phyloP scores from a whole-genome alignment of 306 rosid genomes.

The Lathyrus oleraceus region DNA sequence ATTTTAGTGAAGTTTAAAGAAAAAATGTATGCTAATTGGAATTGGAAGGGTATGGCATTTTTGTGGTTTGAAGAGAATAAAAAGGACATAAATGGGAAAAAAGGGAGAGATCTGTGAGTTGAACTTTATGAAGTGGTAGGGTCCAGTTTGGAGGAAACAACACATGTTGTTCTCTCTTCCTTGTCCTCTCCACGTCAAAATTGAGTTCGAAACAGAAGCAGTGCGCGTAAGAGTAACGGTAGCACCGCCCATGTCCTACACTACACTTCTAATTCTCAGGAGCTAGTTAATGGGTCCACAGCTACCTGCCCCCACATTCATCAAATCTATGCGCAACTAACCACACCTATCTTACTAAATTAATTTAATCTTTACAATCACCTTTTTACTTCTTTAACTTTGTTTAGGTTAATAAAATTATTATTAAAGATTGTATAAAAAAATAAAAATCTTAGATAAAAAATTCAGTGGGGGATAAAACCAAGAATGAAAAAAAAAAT shows the following conservation, averaged over 20 bases:
- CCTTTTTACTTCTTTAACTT: neutral
- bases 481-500: too few relatives aligned
- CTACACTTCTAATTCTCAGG: constrained; percentile 11
- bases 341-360: neutral
- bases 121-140: constrained; percentile 41
- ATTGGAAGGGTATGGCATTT: constrained; percentile 31
- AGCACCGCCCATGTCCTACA: constrained; percentile 35
- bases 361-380: neutral
- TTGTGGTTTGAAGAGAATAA: neutral
- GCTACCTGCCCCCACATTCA: constrained; percentile 29
- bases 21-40: too few relatives aligned
- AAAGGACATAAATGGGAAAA: neutral
- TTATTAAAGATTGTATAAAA: too few relatives aligned
- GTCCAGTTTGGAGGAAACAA: constrained; percentile 50
- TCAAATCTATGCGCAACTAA: constrained; percentile 14
- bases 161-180: constrained; percentile 51
- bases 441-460: too few relatives aligned
- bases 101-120: constrained; percentile 18
- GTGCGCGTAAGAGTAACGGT: constrained; percentile 67
- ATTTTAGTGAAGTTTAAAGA: too few relatives aligned
- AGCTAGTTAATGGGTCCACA: constrained; percentile 31
- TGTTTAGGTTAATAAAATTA: too few relatives aligned
- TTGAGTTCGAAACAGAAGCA: constrained; percentile 41
- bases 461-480: too few relatives aligned
- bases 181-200: constrained; percentile 37